These are phyloP conservation scores for Phytophthora europaea DNA, from an alignment of 352 stramenopile genomes.

Conservation along the genomic window DNA sequence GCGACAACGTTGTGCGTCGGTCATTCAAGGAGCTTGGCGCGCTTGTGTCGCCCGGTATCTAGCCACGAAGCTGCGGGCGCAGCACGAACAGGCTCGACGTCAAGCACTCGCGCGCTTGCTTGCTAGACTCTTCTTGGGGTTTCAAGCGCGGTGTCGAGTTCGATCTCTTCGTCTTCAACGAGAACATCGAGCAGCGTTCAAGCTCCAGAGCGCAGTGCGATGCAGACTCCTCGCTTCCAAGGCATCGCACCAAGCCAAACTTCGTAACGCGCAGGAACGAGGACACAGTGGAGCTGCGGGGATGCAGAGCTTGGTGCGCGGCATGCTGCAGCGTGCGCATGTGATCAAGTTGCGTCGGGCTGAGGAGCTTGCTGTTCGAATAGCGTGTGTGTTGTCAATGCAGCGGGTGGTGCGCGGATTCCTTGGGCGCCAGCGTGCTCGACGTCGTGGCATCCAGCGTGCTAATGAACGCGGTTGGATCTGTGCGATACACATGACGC, in stretches of 20 bases:
- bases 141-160: slow-evolving; percentile 56
- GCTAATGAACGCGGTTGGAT: slow-evolving; percentile 42
- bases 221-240: slow-evolving; percentile 46
- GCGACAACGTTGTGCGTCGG: slow-evolving; percentile 14
- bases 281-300: slow-evolving; percentile 46
- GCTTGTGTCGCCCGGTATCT: slow-evolving; percentile 31
- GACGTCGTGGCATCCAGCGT: slow-evolving; percentile 40
- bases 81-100: slow-evolving; percentile 34
- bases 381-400: slow-evolving; percentile 62
- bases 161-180: slow-evolving; percentile 44
- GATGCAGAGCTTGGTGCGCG: slow-evolving; percentile 57
- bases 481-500: slow-evolving; percentile 53
- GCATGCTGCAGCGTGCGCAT: slow-evolving; percentile 34
- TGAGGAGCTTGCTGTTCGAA: slow-evolving; percentile 48
- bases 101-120: slow-evolving; percentile 40
- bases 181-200: slow-evolving; percentile 41
- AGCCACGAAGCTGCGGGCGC: slow-evolving; percentile 35
- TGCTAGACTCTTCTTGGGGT: slow-evolving; percentile 54
- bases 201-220: slow-evolving; percentile 50
- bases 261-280: slow-evolving; percentile 19
- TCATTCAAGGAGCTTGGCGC: slow-evolving; percentile 57
- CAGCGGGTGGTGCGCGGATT: slow-evolving; percentile 63
- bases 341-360: slow-evolving; percentile 47
- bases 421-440: slow-evolving; percentile 43
- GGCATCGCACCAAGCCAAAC: slow-evolving; percentile 28